phyloP scores from a whole-genome alignment of 2,329 filamentous ascomycete species.

The Capronia americana region DNA sequence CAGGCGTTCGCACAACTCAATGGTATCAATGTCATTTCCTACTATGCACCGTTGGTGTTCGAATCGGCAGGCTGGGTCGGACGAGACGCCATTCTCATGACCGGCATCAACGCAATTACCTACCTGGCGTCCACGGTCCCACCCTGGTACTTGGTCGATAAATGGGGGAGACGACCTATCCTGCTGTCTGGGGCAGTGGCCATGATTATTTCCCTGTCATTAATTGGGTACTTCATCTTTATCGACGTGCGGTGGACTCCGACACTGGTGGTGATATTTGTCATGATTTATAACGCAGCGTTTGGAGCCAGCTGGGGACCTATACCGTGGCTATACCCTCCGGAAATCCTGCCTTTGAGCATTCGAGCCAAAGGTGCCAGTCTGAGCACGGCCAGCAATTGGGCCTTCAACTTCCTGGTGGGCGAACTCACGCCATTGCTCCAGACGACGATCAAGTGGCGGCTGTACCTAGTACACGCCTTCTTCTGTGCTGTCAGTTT shows the following conservation, averaged over 20 bases:
- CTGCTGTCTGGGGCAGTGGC: slow-evolving; percentile 85
- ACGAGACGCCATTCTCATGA: slow-evolving; percentile 92
- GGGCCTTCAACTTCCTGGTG: slow-evolving; percentile 98
- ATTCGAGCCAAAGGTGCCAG: slow-evolving; percentile 97
- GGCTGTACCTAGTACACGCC: slow-evolving; percentile 91
- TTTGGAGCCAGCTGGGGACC: slow-evolving; percentile 98
- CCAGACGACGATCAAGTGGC: slow-evolving; percentile 91
- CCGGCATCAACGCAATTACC: slow-evolving; percentile 90
- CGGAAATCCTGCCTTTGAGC: slow-evolving; percentile 96
- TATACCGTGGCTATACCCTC: slow-evolving; percentile 96
- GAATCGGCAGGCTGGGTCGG: slow-evolving; percentile 96
- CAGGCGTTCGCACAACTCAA: slow-evolving; percentile 95
- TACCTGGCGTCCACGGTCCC: slow-evolving; percentile 92
- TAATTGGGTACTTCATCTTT: slow-evolving; percentile 95
- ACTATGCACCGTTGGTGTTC: slow-evolving; percentile 96
- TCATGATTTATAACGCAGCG: slow-evolving; percentile 98
- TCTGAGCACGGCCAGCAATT: slow-evolving; percentile 94
- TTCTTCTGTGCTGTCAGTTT: slow-evolving; percentile 97
- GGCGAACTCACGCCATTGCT: slow-evolving; percentile 93
- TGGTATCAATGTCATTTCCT: slow-evolving; percentile 99
- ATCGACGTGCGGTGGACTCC: slow-evolving; percentile 81
- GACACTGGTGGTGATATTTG: slow-evolving; percentile 85
- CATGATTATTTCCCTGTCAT: slow-evolving; percentile 85
- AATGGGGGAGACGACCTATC: slow-evolving; percentile 87
- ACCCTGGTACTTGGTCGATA: slow-evolving; percentile 95